Base-by-base conservation (phyloP, 768 basidiomycete species). In the Phallus indusiatus region DNA sequence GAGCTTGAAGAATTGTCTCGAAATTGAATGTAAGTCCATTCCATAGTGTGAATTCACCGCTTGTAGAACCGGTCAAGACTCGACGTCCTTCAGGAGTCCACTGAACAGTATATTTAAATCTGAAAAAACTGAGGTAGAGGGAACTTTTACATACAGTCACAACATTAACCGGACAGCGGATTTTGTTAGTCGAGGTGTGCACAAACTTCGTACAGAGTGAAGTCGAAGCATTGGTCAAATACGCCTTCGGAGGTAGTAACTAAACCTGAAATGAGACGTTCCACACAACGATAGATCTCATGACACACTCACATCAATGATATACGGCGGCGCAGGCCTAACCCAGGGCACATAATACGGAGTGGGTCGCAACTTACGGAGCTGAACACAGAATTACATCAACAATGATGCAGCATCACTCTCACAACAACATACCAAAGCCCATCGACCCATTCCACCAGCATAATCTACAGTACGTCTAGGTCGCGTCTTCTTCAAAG, bases 11-110 rank as follows among this genome's bases (percentile, higher is more conserved):
- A 64, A 99, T 97, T 0, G 95, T 96, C 72, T 99, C 96, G 68
- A 98, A 99, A 74, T 98, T 99, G 83, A 98, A 99, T 0, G 96
- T 97, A 21, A 95, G 79, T 24, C 95, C 95, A 64, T 99, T 99
- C 96, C 96, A 98, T 6, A 98, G 81, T 0, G 95, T 98, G 72
- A 99, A 97, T 73, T 98, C 96, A 50, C 96, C 96, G 62, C 88
- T 92, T 20, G 94, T 93, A 11, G 94, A 94, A 17, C 96, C 96
- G 2, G 96, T 98, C 51, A 98, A 74, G 20, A 98, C 79, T 1
- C 96, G 85, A 34, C 96, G 81, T 57, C 87, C 93, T 74, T 98
- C 95, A 1, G 96, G 96, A 17, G 94, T 98, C 93, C 95, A 99
- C 93, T 97, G 63, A 28, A 28, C 2, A 28, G 28, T 28, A 48